These are phyloP conservation scores for Eleusine coracana DNA, from an alignment of 176 grass and related monocot genomes.

Conservation along the genomic window DNA sequence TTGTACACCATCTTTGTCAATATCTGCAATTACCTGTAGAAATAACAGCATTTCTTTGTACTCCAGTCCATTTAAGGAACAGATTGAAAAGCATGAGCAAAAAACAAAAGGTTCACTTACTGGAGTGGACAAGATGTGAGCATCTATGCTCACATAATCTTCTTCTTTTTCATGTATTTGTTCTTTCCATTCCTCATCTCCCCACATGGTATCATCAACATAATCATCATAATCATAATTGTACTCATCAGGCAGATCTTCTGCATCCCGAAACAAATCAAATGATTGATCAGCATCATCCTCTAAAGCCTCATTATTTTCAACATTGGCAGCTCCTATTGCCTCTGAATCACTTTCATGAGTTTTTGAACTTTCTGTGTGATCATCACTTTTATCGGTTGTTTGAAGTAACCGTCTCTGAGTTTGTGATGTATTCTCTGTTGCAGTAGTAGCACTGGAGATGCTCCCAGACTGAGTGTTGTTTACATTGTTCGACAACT, in stretches of 20 bases:
- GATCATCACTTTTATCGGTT: conserved; percentile 48
- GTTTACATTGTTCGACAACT: conserved; percentile 36
- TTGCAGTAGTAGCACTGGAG: conserved; percentile 34
- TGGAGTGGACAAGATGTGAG: conserved; percentile 87
- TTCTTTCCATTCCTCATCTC: conserved; percentile 95
- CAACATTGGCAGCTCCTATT: conserved; percentile 50
- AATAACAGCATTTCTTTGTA: conserved; percentile 34
- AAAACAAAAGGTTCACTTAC: conserved; percentile 54
- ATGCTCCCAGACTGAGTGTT: conserved; percentile 33
- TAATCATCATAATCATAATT: conserved; percentile 65
- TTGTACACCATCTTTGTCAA: conserved; percentile 86
- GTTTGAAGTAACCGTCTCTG: conserved; percentile 83
- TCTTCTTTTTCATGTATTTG: conserved; percentile 69
- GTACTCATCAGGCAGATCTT: conserved; percentile 54
- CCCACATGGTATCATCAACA: conserved; percentile 61
- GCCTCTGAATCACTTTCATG: conserved; percentile 29
- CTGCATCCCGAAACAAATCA: conserved; percentile 67
- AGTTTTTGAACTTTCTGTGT: conserved; percentile 54
- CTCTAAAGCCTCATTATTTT: conserved; percentile 76
- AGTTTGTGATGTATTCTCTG: conserved; percentile 54
- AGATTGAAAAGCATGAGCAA: conserved; percentile 26
- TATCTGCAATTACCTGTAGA: conserved; percentile 93
- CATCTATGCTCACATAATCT: conserved; percentile 88
- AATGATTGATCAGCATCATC: conserved; percentile 86
- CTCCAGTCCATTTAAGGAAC: conserved; percentile 21